These are phyloP conservation scores for Pseudocercospora crystallina DNA, from an alignment of 2,329 filamentous ascomycete species.

Conservation along the genomic window DNA sequence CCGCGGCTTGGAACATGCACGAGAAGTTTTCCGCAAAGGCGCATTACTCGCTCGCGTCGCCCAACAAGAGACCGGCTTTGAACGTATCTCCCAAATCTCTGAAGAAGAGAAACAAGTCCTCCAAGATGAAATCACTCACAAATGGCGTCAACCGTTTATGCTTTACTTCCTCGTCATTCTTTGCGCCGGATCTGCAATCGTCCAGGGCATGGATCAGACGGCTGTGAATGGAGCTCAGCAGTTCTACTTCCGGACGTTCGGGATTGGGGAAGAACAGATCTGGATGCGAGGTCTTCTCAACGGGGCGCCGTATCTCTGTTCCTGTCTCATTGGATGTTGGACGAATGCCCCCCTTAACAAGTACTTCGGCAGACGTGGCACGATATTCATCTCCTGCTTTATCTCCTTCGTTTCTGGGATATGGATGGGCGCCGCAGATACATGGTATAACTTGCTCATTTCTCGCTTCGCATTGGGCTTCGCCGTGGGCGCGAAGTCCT, in stretches of 20 bases:
- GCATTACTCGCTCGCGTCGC: conserved; percentile 28
- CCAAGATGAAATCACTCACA: conserved; percentile 61
- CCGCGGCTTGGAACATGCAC: conserved; percentile 24
- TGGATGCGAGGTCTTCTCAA: conserved; percentile 57
- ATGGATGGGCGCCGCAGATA: conserved; percentile 66
- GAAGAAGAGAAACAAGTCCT: conserved; percentile 59
- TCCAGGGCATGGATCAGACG: conserved; percentile 54
- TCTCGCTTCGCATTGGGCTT: conserved; percentile 72
- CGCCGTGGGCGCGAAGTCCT: conserved; percentile 27
- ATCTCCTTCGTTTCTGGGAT: conserved; percentile 62
- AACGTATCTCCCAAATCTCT: conserved; percentile 48
- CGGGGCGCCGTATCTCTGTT: conserved; percentile 64
- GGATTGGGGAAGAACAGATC: conserved; percentile 24
- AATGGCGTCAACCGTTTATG: conserved; percentile 72
- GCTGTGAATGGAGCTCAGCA: conserved; percentile 45
- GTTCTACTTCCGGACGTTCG: conserved; percentile 31
- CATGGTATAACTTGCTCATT: conserved; percentile 69
- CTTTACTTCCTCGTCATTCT: conserved; percentile 53
- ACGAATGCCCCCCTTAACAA: conserved; percentile 71
- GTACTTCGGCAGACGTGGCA: conserved; percentile 67
- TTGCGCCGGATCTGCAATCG: conserved; percentile 56
- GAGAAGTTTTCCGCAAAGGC: conserved; percentile 27
- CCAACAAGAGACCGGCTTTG: conserved; percentile 27
- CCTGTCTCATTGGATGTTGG: conserved; percentile 70
- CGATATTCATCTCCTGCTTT: conserved; percentile 73